phyloP scores from a whole-genome alignment of 805 yeast species.

The Kodamaea leandrae region DNA sequence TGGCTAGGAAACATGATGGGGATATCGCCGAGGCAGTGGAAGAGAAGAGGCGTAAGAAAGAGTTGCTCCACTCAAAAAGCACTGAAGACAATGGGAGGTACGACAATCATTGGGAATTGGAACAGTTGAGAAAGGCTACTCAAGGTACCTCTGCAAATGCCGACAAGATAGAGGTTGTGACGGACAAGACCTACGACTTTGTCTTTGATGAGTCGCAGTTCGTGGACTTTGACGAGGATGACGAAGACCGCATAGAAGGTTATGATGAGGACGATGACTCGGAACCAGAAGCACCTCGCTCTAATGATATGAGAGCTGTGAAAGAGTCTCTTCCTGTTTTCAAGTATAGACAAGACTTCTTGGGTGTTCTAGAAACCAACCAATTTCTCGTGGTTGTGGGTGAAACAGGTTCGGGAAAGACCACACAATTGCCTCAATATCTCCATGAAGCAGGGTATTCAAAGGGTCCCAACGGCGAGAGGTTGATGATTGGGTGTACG shows the following conservation, averaged over 20 bases:
- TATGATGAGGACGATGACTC: constrained; percentile 34
- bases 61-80: constrained; percentile 42
- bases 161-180: constrained; percentile 43
- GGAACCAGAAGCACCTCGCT: constrained; percentile 2
- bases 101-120: constrained; percentile 51
- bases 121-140: constrained; percentile 46
- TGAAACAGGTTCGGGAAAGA: constrained; percentile 92
- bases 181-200: constrained; percentile 58
- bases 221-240: constrained; percentile 52
- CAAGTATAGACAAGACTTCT: constrained; percentile 54
- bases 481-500: constrained; percentile 69
- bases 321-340: constrained; percentile 76
- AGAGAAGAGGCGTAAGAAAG: constrained; percentile 51
- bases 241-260: constrained; percentile 32
- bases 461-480: constrained; percentile 32
- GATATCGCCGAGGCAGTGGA: neutral
- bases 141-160: constrained; percentile 21
- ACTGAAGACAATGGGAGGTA: constrained; percentile 18
- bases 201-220: constrained; percentile 69
- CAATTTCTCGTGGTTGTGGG: constrained; percentile 78
- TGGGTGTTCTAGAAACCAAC: constrained; percentile 56
- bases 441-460: constrained; percentile 80
- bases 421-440: constrained; percentile 90
- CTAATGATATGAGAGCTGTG: constrained; percentile 32
- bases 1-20: neutral